Percentiles rank a stretch among this genome's conserved stretches.
Conservation (phyloP, 495 filamentous ascomycete species). For the Collariella sp. region DNA sequence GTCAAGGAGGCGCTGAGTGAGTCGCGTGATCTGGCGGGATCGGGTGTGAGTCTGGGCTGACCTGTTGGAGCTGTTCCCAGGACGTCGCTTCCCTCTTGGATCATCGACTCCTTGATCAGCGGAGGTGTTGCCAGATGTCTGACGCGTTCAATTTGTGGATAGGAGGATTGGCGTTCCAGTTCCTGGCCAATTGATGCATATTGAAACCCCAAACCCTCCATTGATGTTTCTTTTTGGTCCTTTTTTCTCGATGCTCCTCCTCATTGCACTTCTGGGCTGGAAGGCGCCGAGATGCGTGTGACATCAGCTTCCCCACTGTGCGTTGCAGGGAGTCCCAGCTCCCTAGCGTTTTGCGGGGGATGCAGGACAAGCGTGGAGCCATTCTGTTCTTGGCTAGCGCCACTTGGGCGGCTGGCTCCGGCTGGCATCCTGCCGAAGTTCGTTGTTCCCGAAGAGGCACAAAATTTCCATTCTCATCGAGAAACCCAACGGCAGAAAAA, state of each 20-base stretch:
- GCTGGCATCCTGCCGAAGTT: neutral
- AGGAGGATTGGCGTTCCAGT: conserved; percentile 7
- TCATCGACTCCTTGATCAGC: conserved; percentile 14
- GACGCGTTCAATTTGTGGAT: conserved; percentile 18
- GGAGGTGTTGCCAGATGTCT: neutral
- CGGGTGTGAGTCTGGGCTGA: conserved; percentile 20
- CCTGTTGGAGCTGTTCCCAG: neutral
- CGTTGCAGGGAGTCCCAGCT: conserved; percentile 18
- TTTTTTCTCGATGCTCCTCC: neutral
- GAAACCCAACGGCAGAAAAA: neutral
- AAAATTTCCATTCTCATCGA: neutral
- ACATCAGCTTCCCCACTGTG: conserved; percentile 21
- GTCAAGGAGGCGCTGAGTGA: conserved; percentile 15
- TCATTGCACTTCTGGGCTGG: neutral
- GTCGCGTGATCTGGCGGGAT: conserved; percentile 28
- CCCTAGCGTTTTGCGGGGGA: conserved; percentile 25
- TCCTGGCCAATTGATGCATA: conserved; percentile 19
- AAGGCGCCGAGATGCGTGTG: conserved; percentile 13
- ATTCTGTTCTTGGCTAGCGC: conserved; percentile 19
- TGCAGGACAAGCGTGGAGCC: conserved; percentile 15
- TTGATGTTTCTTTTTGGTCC: conserved; percentile 7
- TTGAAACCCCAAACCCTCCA: neutral
- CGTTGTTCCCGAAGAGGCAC: neutral
- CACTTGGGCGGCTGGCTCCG: neutral
- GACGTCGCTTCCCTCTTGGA: neutral